Base-by-base conservation (phyloP, 2,329 filamentous ascomycete species). In the Macrophomina pseudophaseolina region DNA sequence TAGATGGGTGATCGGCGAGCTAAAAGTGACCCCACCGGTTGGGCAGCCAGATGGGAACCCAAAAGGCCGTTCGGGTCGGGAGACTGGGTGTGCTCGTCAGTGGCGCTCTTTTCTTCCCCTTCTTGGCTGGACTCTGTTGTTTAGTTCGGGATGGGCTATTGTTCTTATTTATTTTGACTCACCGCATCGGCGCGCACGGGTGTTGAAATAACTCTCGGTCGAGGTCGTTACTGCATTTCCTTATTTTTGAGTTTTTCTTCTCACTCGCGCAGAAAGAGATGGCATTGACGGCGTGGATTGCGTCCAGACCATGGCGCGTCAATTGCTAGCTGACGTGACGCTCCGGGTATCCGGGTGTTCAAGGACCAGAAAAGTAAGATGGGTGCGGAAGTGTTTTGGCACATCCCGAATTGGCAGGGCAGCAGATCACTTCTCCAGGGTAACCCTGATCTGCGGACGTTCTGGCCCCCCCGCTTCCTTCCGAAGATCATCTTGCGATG, bases 1-100 rank as follows among this genome's bases (percentile, higher is more conserved):
- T 40, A 40, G 40, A 18, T 23, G 23, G 23, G 48, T 18, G 56
- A 60, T 60, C 56, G 40, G 56, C 56, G 58, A 62, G 58, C 44
- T 62, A 62, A 62, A 62, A 35, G 30, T 16, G 44, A 62, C 58
- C 44, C 58, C 58, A 62, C 58, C n/a, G 49, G 44, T 62, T 49
- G 58, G 58, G 58, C 58, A 62, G 42, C 7, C 35, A 44, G 12
- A 35, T 35, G 23, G 23, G 23, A 23, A 2, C 23, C 23, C 2
- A 23, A 7, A 42, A 9, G 28, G 35, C 23, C 49, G 49, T 52
- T 52, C 49, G 49, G 28, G 46, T 23, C 49, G 49, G 33, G 16
- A 16, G 32, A 53, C 23, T n/a, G 49, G 33, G 28, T 16, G 5
- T 35, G 23, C 23, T 30, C 52, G 52, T 54, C 52, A 54, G 52